phyloP scores from a whole-genome alignment of 345 rosid genomes.

The Euphorbia tirucalli region DNA sequence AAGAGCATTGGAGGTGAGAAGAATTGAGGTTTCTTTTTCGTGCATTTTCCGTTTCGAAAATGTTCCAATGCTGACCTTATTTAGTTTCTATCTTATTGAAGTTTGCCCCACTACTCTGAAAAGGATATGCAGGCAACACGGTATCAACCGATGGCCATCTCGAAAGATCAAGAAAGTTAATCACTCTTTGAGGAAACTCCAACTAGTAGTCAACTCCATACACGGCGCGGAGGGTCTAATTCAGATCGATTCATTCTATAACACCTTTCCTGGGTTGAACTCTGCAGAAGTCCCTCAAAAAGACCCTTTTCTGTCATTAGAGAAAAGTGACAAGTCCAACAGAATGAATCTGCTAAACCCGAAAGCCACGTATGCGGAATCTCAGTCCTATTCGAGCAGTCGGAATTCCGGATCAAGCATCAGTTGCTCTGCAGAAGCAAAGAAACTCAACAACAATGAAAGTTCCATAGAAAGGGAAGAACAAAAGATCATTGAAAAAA shows the following conservation, averaged over 20 bases:
- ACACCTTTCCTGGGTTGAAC: slow-evolving; percentile 73
- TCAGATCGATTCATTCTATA: slow-evolving; percentile 72
- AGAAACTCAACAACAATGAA: slow-evolving; percentile 34
- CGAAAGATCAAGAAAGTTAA: slow-evolving; percentile 47
- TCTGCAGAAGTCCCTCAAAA: slow-evolving; percentile 50
- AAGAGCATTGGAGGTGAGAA: slow-evolving; percentile 39
- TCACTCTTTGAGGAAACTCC: slow-evolving; percentile 47
- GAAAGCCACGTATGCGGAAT: slow-evolving; percentile 43
- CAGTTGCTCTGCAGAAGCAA: slow-evolving; percentile 52
- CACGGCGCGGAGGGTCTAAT: slow-evolving; percentile 74
- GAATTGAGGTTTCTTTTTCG: neutral
- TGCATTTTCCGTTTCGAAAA: neutral
- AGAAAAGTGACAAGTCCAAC: slow-evolving; percentile 26
- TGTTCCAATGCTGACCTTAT: slow-evolving; percentile 5
- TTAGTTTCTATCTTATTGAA: slow-evolving; percentile 11
- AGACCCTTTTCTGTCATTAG: slow-evolving; percentile 31
- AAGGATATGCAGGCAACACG: slow-evolving; percentile 50
- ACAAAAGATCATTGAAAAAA: slow-evolving; percentile 32
- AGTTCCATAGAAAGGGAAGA: too few relatives aligned
- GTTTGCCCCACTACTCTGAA: slow-evolving; percentile 49
- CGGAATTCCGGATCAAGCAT: slow-evolving; percentile 69
- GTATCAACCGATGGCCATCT: slow-evolving; percentile 48
- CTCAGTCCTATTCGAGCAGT: slow-evolving; percentile 62
- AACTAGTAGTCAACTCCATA: slow-evolving; percentile 79
- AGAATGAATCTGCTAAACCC: slow-evolving; percentile 32